Evolutionary conservation across 2,329 filamentous ascomycete genomes (phyloP), one percentile per base, ranked within the genome.

Genomic region (Colletotrichum theobromicola): DNA sequence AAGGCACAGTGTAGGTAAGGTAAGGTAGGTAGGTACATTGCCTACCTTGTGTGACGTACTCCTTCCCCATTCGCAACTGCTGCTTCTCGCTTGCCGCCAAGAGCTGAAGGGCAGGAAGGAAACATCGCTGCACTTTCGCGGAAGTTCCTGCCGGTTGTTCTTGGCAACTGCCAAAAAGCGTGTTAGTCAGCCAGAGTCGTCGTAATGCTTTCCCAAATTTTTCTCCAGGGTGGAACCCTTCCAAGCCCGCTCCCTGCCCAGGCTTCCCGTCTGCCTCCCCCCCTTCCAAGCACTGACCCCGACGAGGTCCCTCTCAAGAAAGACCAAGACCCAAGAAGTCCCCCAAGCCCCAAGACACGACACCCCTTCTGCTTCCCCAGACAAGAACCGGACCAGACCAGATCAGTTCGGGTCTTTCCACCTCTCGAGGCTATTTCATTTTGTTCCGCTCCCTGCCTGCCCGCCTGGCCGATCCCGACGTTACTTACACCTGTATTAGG

Each of bases 201-300:
- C 72, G 72, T 74, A 74, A 74, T 72, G 61, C 68, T 74, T 72
- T 72, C 72, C 72, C 72, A 74, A 74, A 72, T 28, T 67, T 74
- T 74, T 72, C 61, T 34, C 55, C 37, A 50, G 46, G 55, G 68
- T 71, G 68, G 72, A 62, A 67, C 68, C 72, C 37, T 58, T 34
- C 64, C 62, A 67, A 61, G 30, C 57, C 55, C 42, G 37, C 57
- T 35, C 37, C 28, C 46, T 24, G 28, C 42, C 46, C 30, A 57
- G 30, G 46, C 50, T 57, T 61, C 67, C 30, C 50, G 24, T 37
- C 71, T 60, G 34, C 55, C 42, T 37, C 66, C 21, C 42, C 50
- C 53, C n/a, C 46, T 34, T 30, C 50, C 69, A 21, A 28, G 21
- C 21, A n/a, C 62, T 34, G 35, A 58, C 70, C 58, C 50, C 53